Conservation (phyloP, 2,329 filamentous ascomycete species). For the Colletotrichum tamarilloi region DNA sequence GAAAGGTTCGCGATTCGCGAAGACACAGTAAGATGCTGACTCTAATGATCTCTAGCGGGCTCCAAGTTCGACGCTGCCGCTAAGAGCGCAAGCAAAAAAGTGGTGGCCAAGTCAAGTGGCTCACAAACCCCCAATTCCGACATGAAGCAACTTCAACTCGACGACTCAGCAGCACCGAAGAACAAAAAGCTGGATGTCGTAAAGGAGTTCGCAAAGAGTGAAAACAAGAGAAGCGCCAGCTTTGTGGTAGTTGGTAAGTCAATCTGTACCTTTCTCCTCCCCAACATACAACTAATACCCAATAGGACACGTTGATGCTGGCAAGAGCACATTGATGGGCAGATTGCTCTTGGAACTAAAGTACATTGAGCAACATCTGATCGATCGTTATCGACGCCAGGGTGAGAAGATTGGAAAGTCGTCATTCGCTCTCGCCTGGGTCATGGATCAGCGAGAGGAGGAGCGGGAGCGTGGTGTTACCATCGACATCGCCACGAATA, state of each 20-base stretch:
- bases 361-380: constrained; percentile 86
- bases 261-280: constrained; percentile 6
- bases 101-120: constrained; percentile 46
- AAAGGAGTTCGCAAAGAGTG: constrained; percentile 80
- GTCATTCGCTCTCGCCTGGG: constrained; percentile 97
- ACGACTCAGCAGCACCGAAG: constrained; percentile 67
- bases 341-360: constrained; percentile 90
- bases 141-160: constrained; percentile 56
- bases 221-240: constrained; percentile 83
- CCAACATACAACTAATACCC: constrained; percentile 26
- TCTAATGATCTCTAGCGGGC: constrained; percentile 66
- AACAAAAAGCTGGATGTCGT: constrained; percentile 88
- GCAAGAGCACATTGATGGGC: constrained; percentile 98
- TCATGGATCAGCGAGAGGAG: constrained; percentile 91
- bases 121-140: constrained; percentile 43
- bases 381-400: constrained; percentile 89
- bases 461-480: constrained; percentile 92
- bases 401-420: constrained; percentile 93
- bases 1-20: constrained; percentile 79
- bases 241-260: constrained; percentile 90
- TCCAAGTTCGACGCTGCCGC: constrained; percentile 54
- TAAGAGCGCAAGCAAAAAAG: constrained; percentile 51
- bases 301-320: constrained; percentile 92
- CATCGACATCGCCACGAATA: constrained; percentile 95
- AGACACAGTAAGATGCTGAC: constrained; percentile 60